Conservation (phyloP, 441 rosid genomes). For the Francoa sonchifolia region DNA sequence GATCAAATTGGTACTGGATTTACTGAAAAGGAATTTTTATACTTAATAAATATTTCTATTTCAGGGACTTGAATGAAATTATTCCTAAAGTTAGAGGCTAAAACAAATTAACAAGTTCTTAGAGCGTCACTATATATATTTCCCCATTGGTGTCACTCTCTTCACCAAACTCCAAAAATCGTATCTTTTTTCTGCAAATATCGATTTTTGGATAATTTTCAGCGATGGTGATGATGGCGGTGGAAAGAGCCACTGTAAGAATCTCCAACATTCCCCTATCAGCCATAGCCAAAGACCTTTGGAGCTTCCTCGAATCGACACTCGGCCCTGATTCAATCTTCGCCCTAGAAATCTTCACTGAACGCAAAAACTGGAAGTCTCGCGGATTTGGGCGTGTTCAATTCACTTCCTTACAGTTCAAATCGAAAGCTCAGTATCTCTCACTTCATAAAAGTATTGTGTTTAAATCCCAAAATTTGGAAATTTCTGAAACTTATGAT, state of each 20-base stretch:
- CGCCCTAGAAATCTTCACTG: constrained; percentile 58
- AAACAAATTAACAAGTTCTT: no score
- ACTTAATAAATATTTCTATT: no score
- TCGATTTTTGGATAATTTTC: background rate
- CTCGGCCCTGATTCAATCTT: constrained; percentile 56
- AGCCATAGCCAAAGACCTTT: constrained; percentile 48
- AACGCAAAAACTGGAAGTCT: constrained; percentile 67
- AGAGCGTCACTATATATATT: no score
- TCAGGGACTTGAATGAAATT: no score
- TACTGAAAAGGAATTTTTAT: no score
- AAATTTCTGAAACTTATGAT: constrained; percentile 35
- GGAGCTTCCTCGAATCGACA: constrained; percentile 43
- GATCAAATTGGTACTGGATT: no score
- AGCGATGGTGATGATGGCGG: constrained; percentile 1
- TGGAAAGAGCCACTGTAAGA: constrained; percentile 38
- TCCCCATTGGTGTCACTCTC: no score
- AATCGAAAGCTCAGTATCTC: constrained; percentile 30
- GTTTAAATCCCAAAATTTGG: constrained; percentile 37
- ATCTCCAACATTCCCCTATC: constrained; percentile 54
- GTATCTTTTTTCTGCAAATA: no score
- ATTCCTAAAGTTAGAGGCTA: no score
- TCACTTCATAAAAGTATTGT: constrained; percentile 31
- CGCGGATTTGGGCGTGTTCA: constrained; percentile 71
- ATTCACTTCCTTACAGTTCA: constrained; percentile 45
- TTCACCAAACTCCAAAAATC: no score